These are phyloP conservation scores for Hemileccinum impolitum DNA, from an alignment of 768 basidiomycete species.

Conservation along the genomic window DNA sequence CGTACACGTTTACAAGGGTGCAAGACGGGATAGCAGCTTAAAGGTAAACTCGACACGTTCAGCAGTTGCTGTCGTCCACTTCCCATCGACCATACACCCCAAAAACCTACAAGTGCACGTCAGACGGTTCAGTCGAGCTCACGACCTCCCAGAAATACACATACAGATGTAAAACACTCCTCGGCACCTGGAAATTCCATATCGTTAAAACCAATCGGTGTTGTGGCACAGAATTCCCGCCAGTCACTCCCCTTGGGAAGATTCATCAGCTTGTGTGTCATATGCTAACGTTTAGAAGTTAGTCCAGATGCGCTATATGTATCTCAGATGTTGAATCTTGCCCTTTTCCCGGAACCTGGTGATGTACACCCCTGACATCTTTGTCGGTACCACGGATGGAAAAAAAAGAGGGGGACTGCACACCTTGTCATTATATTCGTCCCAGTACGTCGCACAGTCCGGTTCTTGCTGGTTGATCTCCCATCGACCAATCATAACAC, in stretches of 20 bases:
- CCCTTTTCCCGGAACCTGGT: conserved; percentile 22
- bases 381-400: background rate
- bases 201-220: conserved; percentile 23
- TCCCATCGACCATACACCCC: conserved; percentile 29
- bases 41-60: background rate
- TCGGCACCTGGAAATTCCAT: conserved; percentile 22
- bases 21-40: too few species aligned
- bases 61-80: conserved; percentile 19
- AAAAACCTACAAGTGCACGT: conserved; percentile 5
- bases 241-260: conserved; percentile 26
- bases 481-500: conserved; percentile 27
- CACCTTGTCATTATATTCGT: conserved; percentile 25
- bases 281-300: conserved; percentile 16
- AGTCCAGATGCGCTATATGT: background rate
- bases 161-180: conserved; percentile 13
- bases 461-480: conserved; percentile 25
- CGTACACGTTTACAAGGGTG: too few species aligned
- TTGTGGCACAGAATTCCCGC: conserved; percentile 34
- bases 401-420: background rate
- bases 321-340: background rate
- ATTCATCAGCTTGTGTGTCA: conserved; percentile 26
- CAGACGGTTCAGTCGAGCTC: background rate
- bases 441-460: conserved; percentile 26
- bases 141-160: background rate
- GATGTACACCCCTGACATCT: conserved; percentile 21